Percentiles rank a stretch among this genome's conserved stretches.
Conservation (phyloP, 129 eudicot species). For the Helianthus tuberosus region DNA sequence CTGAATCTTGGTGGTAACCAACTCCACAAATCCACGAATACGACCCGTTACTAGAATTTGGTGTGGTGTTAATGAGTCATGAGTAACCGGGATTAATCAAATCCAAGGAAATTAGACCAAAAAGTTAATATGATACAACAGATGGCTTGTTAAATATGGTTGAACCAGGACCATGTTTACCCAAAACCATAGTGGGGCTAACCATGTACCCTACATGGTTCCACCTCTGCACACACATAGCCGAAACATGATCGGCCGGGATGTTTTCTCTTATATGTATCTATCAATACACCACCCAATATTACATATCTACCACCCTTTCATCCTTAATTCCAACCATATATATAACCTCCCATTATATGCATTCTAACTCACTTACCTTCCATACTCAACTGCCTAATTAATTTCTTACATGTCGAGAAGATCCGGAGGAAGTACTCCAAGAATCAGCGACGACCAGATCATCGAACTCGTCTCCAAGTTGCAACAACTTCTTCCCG, state of each 20-base stretch:
- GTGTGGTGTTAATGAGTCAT: too few relatives aligned
- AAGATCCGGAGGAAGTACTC: conserved; percentile 43
- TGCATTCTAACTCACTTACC: conserved; percentile 19
- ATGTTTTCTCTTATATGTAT: conserved; percentile 30
- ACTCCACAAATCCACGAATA: too few relatives aligned
- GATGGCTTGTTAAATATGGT: conserved; percentile 6
- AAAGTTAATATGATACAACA: background rate
- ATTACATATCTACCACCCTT: conserved; percentile 28
- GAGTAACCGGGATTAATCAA: background rate
- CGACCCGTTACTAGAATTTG: too few relatives aligned
- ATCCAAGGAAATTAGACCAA: background rate
- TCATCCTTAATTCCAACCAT: conserved; percentile 29
- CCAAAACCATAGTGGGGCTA: conserved; percentile 35
- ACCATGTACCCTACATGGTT: conserved; percentile 36
- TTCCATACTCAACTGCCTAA: background rate
- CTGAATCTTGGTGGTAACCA: too few relatives aligned
- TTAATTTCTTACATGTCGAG: conserved; percentile 54
- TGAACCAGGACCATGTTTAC: conserved; percentile 11
- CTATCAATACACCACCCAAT: background rate
- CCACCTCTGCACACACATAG: conserved; percentile 24
- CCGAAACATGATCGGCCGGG: conserved; percentile 26
- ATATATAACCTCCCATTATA: conserved; percentile 31
- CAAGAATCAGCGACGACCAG: conserved; percentile 81
- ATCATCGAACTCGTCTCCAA: conserved; percentile 83
- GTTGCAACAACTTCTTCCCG: conserved; percentile 83